Percentiles rank a stretch among this genome's conserved stretches.
phyloP scores from a whole-genome alignment of 805 yeast species.

The Tetrapisispora nanseiensis region DNA sequence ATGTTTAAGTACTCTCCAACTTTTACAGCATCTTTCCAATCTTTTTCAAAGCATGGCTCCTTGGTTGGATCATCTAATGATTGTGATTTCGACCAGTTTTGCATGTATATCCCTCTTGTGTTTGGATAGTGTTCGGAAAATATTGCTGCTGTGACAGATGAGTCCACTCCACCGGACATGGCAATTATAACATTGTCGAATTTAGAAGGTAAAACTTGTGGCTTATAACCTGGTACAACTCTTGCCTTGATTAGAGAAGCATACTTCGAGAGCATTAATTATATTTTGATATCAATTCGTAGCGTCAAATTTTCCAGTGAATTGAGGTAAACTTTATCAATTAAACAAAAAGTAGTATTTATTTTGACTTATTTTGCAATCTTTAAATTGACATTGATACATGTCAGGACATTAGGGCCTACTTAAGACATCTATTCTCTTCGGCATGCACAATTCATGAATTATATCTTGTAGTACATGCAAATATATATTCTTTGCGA shows the following conservation, averaged over 20 bases:
- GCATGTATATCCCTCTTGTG: slow-evolving; percentile 83
- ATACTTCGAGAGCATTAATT: slow-evolving; percentile 11
- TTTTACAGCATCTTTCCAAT: slow-evolving; percentile 74
- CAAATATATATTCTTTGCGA: no score
- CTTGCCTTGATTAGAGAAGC: slow-evolving; percentile 7
- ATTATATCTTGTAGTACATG: no score
- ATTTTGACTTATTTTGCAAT: no score
- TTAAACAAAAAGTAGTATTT: no score
- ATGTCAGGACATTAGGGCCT: no score
- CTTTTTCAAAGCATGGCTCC: slow-evolving; percentile 61
- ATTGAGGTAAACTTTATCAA: no score
- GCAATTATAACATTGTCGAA: slow-evolving; percentile 69
- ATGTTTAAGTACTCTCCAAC: slow-evolving; percentile 54
- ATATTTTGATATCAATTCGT: no score
- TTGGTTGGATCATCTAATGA: slow-evolving; percentile 33
- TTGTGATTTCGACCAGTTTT: slow-evolving; percentile 62
- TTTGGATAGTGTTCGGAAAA: slow-evolving; percentile 45
- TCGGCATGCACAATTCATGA: no score
- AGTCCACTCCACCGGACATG: slow-evolving; percentile 96
- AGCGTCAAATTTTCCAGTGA: no score
- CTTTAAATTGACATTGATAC: no score
- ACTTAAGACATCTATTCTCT: no score
- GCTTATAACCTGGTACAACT: slow-evolving; percentile 8
- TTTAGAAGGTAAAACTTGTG: slow-evolving; percentile 31
- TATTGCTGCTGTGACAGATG: slow-evolving; percentile 75